Evolutionary conservation across 768 basidiomycete species (phyloP), one percentile per base, ranked within the genome.

Genomic region (Rhodotorula babjevae): DNA sequence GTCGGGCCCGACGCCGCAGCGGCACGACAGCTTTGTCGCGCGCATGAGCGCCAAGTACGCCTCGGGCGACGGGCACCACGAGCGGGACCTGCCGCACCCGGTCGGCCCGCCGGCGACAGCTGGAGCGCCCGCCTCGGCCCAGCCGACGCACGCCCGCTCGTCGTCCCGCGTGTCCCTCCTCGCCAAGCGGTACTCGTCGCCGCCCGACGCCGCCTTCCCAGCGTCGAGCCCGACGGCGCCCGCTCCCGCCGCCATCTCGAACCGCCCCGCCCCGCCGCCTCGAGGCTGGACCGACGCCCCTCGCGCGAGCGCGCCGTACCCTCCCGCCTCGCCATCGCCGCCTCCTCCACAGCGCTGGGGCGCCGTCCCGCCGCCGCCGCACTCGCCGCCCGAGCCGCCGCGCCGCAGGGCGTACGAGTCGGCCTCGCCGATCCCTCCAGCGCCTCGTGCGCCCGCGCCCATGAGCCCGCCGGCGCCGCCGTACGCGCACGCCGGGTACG

Each of bases 11-110:
- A n/a, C 27, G 1, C 50, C 55, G 19, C n/a, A 52, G 61, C 61
- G 67, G 25, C 63, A 71, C 49, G 60, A 68, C 33, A 71, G 64
- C 36, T 75, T 75, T n/a, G 74, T 75, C 0, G 71, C 67, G 56
- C 40, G 63, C 46, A 75, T 75, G 74, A 69, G 67, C 61, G 55
- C 50, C n/a, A 75, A 69, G 61, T 75, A 71, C 18, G 55, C 21
- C 23, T 25, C 16, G 8, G 27, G 15, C 31, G 42, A 5, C 31
- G 52, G 23, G 36, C 14, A 52, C 21, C 53, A 31, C 14, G 14
- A 19, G 47, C 14, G 44, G 55, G 21, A 58, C 23, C 47, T 49
- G 19, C 23, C 36, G 36, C 36, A 36, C 5, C 36, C 36, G 36
- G 36, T 9, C 36, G 36, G n/a, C n/a, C n/a, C n/a, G n/a, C n/a